phyloP scores from a whole-genome alignment of 2,329 filamentous ascomycete species.

The Cercospora sesami region DNA sequence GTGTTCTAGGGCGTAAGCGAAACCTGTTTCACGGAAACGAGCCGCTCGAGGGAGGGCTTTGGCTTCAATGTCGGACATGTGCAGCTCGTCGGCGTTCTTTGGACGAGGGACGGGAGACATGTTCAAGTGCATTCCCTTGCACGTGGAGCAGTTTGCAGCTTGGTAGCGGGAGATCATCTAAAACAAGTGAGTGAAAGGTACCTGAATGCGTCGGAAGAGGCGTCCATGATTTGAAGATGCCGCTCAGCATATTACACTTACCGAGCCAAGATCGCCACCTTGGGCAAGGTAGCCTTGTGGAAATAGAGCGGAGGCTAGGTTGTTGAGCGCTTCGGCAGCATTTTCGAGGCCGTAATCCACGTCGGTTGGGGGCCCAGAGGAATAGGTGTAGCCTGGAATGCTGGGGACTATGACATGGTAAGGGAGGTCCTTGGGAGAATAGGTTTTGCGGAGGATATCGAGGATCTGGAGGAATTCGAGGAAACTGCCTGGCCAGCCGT shows the following conservation, averaged over 20 bases:
- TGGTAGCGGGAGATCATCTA: slow-evolving; percentile 43
- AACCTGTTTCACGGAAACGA: slow-evolving; percentile 46
- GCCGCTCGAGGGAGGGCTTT: slow-evolving; percentile 41
- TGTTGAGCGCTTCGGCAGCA: slow-evolving; percentile 49
- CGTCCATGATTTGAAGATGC: neutral
- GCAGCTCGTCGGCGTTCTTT: slow-evolving; percentile 27
- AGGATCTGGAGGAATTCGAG: slow-evolving; percentile 40
- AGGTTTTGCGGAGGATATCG: slow-evolving; percentile 42
- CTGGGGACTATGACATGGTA: slow-evolving; percentile 59
- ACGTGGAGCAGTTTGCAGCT: slow-evolving; percentile 21
- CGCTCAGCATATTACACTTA: slow-evolving; percentile 7
- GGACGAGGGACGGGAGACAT: slow-evolving; percentile 30
- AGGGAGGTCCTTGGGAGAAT: slow-evolving; percentile 52
- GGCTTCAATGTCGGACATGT: slow-evolving; percentile 41
- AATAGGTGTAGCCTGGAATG: slow-evolving; percentile 55
- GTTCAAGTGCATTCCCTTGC: slow-evolving; percentile 34
- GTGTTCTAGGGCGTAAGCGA: slow-evolving; percentile 56
- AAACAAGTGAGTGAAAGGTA: neutral
- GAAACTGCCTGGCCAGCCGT: slow-evolving; percentile 44
- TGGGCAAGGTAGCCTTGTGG: slow-evolving; percentile 55
- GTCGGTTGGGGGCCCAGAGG: slow-evolving; percentile 45
- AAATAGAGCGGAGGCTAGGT: slow-evolving; percentile 53
- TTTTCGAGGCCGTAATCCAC: slow-evolving; percentile 46
- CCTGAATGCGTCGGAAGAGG: neutral
- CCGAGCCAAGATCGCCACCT: slow-evolving; percentile 56